Base-by-base conservation (phyloP, 441 rosid genomes). In the Lagerstroemia fauriei region DNA sequence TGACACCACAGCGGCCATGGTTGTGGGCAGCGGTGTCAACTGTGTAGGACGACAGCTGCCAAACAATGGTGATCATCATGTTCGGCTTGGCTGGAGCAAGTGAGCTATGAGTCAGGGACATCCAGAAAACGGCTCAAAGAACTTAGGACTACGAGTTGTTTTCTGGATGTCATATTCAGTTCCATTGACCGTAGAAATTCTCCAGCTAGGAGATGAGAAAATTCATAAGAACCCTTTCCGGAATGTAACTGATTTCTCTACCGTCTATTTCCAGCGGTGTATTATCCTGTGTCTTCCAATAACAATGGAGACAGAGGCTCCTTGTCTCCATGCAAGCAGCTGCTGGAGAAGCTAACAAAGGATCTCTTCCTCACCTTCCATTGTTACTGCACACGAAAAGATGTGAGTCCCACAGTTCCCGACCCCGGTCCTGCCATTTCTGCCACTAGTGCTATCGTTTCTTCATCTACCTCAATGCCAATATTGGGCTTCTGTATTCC, bases 381-480 rank as follows among this genome's bases (percentile, higher is more conserved):
- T 81, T 96, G 97, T 89, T 96, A 91, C 63, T 92, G 98, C 80
- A 91, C 96, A 53, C 95, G 96, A 53, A 96, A 96, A 88, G 98
- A 94, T 77, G 98, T 93, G 85, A 0, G 93, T 75, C 48, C 63
- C 29, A 4, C 27, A 3, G 53, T 27, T 72, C 47, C 69, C 80
- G 47, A 20, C 6, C 6, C 38, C 22, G 14, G 38, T 31, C 38
- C 65, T 47, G 14, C 24, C 18, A 75, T 46, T 32, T n/a, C 18
- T 46, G 34, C 47, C 5, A 7, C 7, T 73, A 4, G n/a, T 17
- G 11, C 27, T 34, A 44, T 34, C 47, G 20, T 11, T 25, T 22
- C 68, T 69, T 32, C 22, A 48, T 78, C 75, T 59, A 29, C 29
- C 22, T 73, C 31, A 20, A 47, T 57, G 18, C 27, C 56, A 22